Evolutionary conservation across 768 basidiomycete species (phyloP), one percentile per base, ranked within the genome.

Genomic region (Ramaria sp.): DNA sequence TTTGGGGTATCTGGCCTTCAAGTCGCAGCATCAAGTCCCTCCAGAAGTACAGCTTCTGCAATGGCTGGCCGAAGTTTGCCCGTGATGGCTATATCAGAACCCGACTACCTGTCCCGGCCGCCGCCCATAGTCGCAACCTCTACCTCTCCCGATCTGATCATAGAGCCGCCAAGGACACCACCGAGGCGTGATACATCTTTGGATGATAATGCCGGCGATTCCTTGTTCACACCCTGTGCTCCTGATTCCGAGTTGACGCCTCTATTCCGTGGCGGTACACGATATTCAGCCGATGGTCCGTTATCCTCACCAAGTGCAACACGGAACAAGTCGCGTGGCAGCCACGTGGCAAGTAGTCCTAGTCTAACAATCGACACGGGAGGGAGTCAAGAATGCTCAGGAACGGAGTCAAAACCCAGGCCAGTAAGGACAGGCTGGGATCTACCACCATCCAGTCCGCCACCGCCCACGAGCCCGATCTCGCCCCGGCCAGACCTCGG

Each of bases 401-500:
- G n/a, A 49, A 27, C 48, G 30, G 37, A 31, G 34, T 52, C 24
- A 39, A 34, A 34, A 34, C 37, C 13, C 19, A 2, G 15, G 2
- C 34, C 6, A 7, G 51, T 57, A 43, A 50, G 30, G 13, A 47
- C 55, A 13, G 55, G 55, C n/a, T 57, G 55, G 55, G 55, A 57
- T 50, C 33, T 57, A 37, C 55, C 55, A 38, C 55, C 55, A 10
- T 57, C 55, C 10, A 57, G 55, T 15, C 55, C 55, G 4, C 55
- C 55, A 34, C 55, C 55, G 20, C 55, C 55, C 22, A 57, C 55
- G 33, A 57, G 55, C 39, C 55, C 55, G 20, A 50, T 57, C 22
- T 31, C 27, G 46, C 39, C 47, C n/a, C 27, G 20, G 19, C 31
- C 27, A 20, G 45, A 56, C n/a, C 15, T 46, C 15, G 34, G 45